Base-by-base conservation (phyloP, 2,329 filamentous ascomycete genomes). In the Arthrobotrys sphaeroides region DNA sequence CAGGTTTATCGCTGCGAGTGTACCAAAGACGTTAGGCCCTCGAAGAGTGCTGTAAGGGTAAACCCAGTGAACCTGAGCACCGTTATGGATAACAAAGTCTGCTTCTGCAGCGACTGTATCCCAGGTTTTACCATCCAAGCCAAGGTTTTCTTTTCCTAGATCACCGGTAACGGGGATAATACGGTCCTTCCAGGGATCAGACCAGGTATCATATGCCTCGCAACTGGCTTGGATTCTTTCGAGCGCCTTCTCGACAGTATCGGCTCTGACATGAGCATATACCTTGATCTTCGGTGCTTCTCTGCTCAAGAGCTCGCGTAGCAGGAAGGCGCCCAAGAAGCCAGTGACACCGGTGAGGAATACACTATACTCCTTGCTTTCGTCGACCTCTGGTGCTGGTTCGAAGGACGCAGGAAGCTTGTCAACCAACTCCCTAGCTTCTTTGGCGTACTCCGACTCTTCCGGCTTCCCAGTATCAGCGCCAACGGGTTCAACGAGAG, bases 311-410 rank as follows among this genome's bases (percentile, higher is more conserved):
- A 97, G 83, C 66, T 96, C 92, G 66, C 87, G 87, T 31, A 96
- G 84, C 9, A 97, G 85, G 80, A 93, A 96, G 0, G 91, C 87
- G 26, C 94, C 94, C 18, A 97, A 83, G 85, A 97, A 97, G 1
- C 94, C 94, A 3, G 94, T 97, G 2, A 92, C 93, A 45, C 94
- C 93, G 1, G 94, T 97, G 3, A 97, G 84, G 82, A 97, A 91
- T 9, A 95, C 86, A 0, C 90, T 93, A 43, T 42, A 38, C 31
- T 73, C 57, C 38, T 81, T 81, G 5, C 78, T 78, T 26, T 80
- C 77, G 12, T 83, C 80, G 33, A 84, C 79, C 42, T 77, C 79
- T 12, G 61, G 70, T 36, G 59, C 79, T 18, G 76, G 40, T 47
- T 81, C 80, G 78, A 84, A 85, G 12, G 78, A 80, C 38, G 78